Conservation (phyloP, 2,329 filamentous ascomycete genomes). For the Xylariaceae sp. region DNA sequence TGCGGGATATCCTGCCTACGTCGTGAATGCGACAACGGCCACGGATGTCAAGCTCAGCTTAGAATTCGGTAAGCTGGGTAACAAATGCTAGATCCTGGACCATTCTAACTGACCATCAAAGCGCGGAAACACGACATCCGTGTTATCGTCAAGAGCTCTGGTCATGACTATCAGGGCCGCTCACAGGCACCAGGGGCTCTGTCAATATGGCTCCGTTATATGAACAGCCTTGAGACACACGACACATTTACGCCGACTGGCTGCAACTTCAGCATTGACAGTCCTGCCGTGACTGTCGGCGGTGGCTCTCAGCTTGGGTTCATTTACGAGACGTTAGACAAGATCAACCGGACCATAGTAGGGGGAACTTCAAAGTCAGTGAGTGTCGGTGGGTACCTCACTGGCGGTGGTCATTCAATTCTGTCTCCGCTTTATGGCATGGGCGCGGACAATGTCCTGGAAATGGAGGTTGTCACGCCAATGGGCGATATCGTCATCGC, state of each 20-base stretch:
- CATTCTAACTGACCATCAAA: constrained; percentile 15
- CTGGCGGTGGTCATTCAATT: constrained; percentile 56
- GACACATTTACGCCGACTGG: constrained; percentile 39
- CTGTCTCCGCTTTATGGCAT: constrained; percentile 51
- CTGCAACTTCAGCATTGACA: constrained; percentile 38
- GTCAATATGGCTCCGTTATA: constrained; percentile 49
- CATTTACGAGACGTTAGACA: constrained; percentile 42
- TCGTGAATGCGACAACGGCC: constrained; percentile 36
- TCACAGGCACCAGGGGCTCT: constrained; percentile 47
- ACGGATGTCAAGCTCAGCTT: constrained; percentile 35
- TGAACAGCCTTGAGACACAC: constrained; percentile 38
- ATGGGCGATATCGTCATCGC: constrained; percentile 45
- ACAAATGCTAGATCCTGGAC: neutral
- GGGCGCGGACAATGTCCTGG: constrained; percentile 57
- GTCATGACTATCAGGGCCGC: constrained; percentile 43
- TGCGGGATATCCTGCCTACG: constrained; percentile 38
- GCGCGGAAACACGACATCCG: constrained; percentile 40
- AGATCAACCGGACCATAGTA: constrained; percentile 45
- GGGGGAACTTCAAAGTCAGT: constrained; percentile 53
- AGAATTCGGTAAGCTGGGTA: constrained; percentile 38
- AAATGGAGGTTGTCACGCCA: constrained; percentile 53
- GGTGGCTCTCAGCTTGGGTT: constrained; percentile 49
- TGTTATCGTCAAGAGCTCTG: constrained; percentile 40
- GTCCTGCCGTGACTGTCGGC: constrained; percentile 47
- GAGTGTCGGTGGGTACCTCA: constrained; percentile 55